These are phyloP conservation scores for Brassica napus DNA, from an alignment of 345 rosid genomes.

Conservation along the genomic window DNA sequence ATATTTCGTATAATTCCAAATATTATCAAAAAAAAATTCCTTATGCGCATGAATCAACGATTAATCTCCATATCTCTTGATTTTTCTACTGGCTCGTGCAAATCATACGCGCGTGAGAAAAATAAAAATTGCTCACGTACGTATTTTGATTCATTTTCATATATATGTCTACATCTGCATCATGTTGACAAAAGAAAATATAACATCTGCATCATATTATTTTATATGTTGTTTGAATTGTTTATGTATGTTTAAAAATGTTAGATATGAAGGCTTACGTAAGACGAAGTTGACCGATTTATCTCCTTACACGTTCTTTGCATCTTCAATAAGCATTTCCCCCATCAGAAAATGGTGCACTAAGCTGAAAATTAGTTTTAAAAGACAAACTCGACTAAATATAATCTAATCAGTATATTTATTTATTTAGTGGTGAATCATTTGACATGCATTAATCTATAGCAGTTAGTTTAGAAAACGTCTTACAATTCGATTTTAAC, in stretches of 20 bases:
- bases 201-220: constrained; percentile 14
- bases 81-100: constrained; percentile 14
- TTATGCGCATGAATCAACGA: not conserved
- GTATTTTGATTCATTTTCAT: constrained; percentile 4
- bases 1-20: not conserved
- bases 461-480: not conserved
- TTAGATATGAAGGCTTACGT: constrained; percentile 39
- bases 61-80: constrained; percentile 17
- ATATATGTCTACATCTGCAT: constrained; percentile 23
- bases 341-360: not conserved
- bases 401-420: not conserved
- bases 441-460: not conserved
- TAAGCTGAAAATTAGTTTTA: not conserved
- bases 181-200: constrained; percentile 26
- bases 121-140: constrained; percentile 23
- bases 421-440: not conserved
- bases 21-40: not conserved
- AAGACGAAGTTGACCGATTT: constrained; percentile 37
- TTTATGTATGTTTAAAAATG: constrained; percentile 22
- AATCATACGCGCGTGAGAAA: constrained; percentile 29
- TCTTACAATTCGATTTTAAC: not conserved
- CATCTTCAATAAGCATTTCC: not conserved
- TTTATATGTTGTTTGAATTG: constrained; percentile 15
- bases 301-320: constrained; percentile 40
- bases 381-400: not conserved